Evolutionary conservation across 225 moss, liverwort and hornwort genomes (phyloP), one percentile per base, ranked within the genome.

Genomic region (Lunularia cruciata): DNA sequence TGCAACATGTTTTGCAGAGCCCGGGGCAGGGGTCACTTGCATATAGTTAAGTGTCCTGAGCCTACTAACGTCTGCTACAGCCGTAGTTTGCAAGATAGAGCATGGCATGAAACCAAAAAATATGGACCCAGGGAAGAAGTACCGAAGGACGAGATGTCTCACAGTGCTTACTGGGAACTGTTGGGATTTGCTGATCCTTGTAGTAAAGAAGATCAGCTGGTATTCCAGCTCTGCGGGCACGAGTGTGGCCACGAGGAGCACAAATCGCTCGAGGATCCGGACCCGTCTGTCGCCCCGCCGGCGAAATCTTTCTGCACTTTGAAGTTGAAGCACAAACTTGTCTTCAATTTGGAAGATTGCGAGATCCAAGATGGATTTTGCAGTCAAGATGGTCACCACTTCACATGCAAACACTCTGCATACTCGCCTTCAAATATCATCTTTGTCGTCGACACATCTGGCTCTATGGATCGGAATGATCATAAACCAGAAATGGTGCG

Each of bases 1-100:
- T 85, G 85, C 67, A 75, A 73, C 36, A 82, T 85, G 79, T 73
- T 82, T 28, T 85, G 85, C 22, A 82, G 64, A 34, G 60, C 68
- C 14, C 85, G 59, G 43, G 85, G 85, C 0, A 57, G 85, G 32
- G 85, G 85, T 3, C 85, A 85, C 54, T 53, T 74, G 6, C 85
- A 85, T 19, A 52, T 84, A 3, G 51, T 70, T 9, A 33, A 28
- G 15, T 84, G 84, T 49, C 63, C 35, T 35, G 28, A 27, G 12
- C 6, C 7, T 8, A 48, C 53, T 5, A 22, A 77, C 80, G 22
- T 80, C 74, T 57, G 57, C 23, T 57, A 27, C 57, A 57, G 57
- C 32, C 3, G 32, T 4, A 5, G 7, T 3, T 57, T 6, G 8
- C 57, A 8, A 6, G 27, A 75, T 49, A 79, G 78, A 46, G 72